A percentile compares a stretch with the other conserved stretches of the same genome.
Evolutionary conservation across 2,329 filamentous ascomycete species (phyloP).

Genomic region (Ceratocystis eucalypticola): DNA sequence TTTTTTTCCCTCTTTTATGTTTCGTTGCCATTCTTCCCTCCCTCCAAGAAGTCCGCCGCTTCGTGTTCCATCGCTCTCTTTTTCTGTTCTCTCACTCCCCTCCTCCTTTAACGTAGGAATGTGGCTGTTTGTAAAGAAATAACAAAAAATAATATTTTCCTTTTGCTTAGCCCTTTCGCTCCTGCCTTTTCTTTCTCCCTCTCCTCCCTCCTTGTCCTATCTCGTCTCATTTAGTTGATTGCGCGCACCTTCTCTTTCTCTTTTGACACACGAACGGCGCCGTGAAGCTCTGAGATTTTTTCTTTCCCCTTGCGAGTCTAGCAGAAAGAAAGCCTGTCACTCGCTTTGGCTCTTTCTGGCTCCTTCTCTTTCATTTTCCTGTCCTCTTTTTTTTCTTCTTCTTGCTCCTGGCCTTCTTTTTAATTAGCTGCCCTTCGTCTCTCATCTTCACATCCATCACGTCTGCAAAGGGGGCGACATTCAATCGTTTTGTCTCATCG

Average conservation of each 20-base stretch:
- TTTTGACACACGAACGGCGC: background rate
- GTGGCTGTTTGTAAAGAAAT: slow-evolving; percentile 1
- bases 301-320: background rate
- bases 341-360: background rate
- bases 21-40: slow-evolving; percentile 3
- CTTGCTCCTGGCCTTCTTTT: background rate
- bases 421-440: no score
- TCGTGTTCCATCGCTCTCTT: slow-evolving; percentile 2
- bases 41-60: background rate
- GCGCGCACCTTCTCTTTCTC: background rate
- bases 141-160: background rate
- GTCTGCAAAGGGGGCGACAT: background rate
- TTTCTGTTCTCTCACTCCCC: background rate
- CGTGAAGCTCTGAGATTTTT: background rate
- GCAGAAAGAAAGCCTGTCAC: slow-evolving; percentile 5
- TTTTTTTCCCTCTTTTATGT: slow-evolving; percentile 10
- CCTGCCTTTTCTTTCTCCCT: slow-evolving; percentile 10
- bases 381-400: background rate
- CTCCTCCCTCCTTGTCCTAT: slow-evolving; percentile 4
- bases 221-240: background rate
- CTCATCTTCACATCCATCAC: background rate
- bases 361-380: background rate
- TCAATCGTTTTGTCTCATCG: background rate
- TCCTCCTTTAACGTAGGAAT: slow-evolving; percentile 10
- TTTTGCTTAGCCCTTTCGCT: slow-evolving; percentile 10